phyloP scores from a whole-genome alignment of 306 rosid genomes.

The Trichosanthes cucumerina region DNA sequence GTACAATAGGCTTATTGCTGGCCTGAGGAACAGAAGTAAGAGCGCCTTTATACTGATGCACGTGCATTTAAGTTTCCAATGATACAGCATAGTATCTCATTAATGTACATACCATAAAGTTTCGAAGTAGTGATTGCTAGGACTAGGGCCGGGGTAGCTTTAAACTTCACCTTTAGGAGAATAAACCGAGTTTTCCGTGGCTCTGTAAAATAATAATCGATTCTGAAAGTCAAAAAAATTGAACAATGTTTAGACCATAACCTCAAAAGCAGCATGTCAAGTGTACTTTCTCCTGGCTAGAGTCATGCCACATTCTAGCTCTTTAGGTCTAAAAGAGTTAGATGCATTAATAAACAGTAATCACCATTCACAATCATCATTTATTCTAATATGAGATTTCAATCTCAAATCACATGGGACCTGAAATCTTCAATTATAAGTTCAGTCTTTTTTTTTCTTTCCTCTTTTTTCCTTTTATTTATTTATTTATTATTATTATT shows the following conservation, averaged over 20 bases:
- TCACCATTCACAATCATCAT: background rate
- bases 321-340: background rate
- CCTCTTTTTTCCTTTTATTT: background rate
- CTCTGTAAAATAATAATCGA: background rate
- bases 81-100: background rate
- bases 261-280: background rate
- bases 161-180: background rate
- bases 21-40: constrained; percentile 14
- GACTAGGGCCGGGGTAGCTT: background rate
- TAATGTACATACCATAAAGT: constrained; percentile 12
- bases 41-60: background rate
- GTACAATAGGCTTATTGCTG: constrained; percentile 28
- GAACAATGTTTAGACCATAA: background rate
- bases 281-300: background rate
- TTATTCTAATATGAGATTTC: background rate
- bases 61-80: background rate
- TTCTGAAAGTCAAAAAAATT: background rate
- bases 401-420: background rate
- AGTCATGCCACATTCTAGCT: background rate
- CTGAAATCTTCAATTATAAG: background rate
- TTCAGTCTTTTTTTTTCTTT: background rate
- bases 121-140: background rate
- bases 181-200: background rate
- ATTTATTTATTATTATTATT: background rate
- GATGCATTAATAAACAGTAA: background rate